Evolutionary conservation across 2,329 filamentous ascomycete species (phyloP).

Genomic region (Sporothrix dimorphospora): DNA sequence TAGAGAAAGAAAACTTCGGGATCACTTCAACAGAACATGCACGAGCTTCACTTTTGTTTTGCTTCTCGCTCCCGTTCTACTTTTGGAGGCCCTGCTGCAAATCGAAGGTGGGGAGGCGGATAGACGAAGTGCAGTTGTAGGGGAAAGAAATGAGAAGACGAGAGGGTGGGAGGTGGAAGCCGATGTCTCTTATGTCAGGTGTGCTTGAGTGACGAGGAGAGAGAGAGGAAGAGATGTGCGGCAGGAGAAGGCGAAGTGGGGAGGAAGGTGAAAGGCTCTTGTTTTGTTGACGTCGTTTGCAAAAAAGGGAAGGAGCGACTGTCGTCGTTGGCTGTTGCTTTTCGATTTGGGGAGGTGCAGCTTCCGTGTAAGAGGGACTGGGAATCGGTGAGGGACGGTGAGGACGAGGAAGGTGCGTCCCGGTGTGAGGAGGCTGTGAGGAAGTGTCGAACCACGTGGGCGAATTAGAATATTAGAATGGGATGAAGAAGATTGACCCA

Average conservation of each 20-base stretch:
- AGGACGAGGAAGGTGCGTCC: background rate
- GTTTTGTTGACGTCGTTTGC: constrained; percentile 11
- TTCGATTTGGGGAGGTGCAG: background rate
- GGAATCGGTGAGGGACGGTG: constrained; percentile 11
- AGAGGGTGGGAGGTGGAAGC: background rate
- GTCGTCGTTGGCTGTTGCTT: background rate
- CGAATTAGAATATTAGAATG: background rate
- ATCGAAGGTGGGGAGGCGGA: background rate
- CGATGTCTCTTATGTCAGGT: background rate
- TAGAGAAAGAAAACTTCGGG: background rate
- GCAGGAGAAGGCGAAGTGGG: background rate
- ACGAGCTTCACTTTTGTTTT: background rate
- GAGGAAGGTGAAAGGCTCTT: background rate
- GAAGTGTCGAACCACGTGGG: background rate
- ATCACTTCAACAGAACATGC: background rate
- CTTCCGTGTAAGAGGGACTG: constrained; percentile 15
- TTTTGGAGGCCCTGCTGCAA: background rate
- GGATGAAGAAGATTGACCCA: background rate
- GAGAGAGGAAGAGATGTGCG: background rate
- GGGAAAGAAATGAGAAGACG: background rate
- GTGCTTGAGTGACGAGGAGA: background rate
- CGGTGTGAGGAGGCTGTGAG: background rate
- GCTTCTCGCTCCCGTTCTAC: background rate
- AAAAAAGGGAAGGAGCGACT: constrained; percentile 21
- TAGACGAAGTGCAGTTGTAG: background rate